Percentiles rank a stretch among this genome's conserved stretches.
phyloP scores from a whole-genome alignment of 2,329 filamentous ascomycete species.

The Leptographium flavum region DNA sequence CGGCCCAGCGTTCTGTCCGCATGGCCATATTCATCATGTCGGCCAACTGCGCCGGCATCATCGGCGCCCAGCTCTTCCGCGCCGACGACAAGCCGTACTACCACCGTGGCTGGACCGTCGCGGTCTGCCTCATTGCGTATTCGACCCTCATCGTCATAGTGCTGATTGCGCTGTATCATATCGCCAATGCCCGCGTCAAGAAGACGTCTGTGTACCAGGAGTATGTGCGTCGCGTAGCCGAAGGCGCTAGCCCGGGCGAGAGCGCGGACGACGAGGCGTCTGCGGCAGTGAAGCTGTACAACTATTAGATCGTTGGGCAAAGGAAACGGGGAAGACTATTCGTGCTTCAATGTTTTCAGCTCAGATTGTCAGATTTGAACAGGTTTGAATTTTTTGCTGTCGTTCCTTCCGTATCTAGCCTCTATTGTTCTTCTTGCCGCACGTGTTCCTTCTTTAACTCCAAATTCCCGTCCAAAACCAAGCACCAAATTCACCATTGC shows the following conservation, averaged over 20 bases:
- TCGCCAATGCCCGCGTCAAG: background rate
- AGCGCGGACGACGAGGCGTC: background rate
- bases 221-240: background rate
- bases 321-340: too few species aligned
- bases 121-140: constrained; percentile 6
- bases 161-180: background rate
- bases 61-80: constrained; percentile 46
- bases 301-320: background rate
- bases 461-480: too few species aligned
- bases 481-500: background rate
- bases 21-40: constrained; percentile 39
- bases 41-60: constrained; percentile 46
- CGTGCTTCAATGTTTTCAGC: too few species aligned
- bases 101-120: constrained; percentile 25
- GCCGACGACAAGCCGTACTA: constrained; percentile 35
- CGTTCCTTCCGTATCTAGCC: too few species aligned
- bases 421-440: too few species aligned
- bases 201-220: background rate
- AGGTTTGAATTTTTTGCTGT: too few species aligned
- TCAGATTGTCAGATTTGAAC: too few species aligned
- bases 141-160: background rate
- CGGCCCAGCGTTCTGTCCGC: constrained; percentile 1
- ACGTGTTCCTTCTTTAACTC: too few species aligned
- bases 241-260: background rate
- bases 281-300: background rate